A percentile compares a stretch with the other conserved stretches of the same genome.
Conservation (phyloP, 257 asterid genomes). For the Agastache rugosa region DNA sequence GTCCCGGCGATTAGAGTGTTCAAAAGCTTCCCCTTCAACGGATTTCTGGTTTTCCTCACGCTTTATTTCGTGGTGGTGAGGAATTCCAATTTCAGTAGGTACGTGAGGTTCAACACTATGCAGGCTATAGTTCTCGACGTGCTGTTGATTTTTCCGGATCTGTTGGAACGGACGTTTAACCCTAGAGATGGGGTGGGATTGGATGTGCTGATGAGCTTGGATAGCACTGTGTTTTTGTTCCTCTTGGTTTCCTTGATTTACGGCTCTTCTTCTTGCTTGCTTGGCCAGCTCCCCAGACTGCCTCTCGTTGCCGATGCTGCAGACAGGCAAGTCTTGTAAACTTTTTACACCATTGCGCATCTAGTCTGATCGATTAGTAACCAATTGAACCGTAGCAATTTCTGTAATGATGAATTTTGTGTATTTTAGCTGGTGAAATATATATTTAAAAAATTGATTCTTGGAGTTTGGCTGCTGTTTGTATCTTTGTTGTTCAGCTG, state of each 20-base stretch:
- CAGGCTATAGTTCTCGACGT: slow-evolving; percentile 98
- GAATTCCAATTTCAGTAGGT: slow-evolving; percentile 87
- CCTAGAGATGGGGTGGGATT: slow-evolving; percentile 87
- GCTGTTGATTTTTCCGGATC: slow-evolving; percentile 89
- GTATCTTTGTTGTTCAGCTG: background rate
- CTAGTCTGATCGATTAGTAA: slow-evolving; percentile 5
- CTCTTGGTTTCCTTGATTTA: slow-evolving; percentile 76
- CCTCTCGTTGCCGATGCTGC: slow-evolving; percentile 99
- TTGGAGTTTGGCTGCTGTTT: background rate
- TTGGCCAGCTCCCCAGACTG: slow-evolving; percentile 88
- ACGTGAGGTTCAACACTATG: slow-evolving; percentile 95
- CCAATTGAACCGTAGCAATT: background rate
- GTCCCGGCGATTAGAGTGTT: slow-evolving; percentile 86
- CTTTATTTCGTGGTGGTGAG: slow-evolving; percentile 91
- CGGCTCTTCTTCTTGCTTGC: slow-evolving; percentile 78
- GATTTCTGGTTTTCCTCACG: slow-evolving; percentile 75
- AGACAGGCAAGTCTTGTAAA: slow-evolving; percentile 83
- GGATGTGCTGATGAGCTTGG: slow-evolving; percentile 91
- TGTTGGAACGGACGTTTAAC: slow-evolving; percentile 80
- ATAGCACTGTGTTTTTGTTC: slow-evolving; percentile 92
- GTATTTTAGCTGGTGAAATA: background rate
- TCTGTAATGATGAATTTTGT: slow-evolving; percentile 2
- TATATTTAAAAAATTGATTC: background rate
- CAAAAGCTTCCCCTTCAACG: slow-evolving; percentile 90
- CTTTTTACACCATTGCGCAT: background rate